phyloP scores from a whole-genome alignment of 169 alveolate species.

The Plasmodium chabaudi region DNA sequence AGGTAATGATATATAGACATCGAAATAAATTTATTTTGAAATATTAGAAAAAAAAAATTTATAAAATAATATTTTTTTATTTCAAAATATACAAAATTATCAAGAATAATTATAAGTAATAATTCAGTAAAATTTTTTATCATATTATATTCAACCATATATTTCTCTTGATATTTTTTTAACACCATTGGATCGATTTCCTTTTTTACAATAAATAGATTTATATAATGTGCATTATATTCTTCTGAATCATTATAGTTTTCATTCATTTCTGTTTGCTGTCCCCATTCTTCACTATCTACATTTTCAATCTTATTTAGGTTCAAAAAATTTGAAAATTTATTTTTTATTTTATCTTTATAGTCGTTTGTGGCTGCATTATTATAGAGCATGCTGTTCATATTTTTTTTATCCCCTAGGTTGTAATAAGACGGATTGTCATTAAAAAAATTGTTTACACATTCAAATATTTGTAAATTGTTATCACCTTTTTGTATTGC shows the following conservation, averaged over 20 bases:
- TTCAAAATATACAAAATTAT: slow-evolving; percentile 45
- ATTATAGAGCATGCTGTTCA: too few relatives aligned
- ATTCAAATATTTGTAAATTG: slow-evolving; percentile 21
- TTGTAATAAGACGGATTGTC: slow-evolving; percentile 8
- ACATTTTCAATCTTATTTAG: neutral
- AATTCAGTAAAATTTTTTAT: slow-evolving; percentile 20
- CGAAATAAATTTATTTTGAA: slow-evolving; percentile 27
- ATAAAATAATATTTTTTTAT: slow-evolving; percentile 45
- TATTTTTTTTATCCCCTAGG: neutral
- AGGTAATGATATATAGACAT: slow-evolving; percentile 52
- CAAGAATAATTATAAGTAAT: slow-evolving; percentile 37
- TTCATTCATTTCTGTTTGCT: neutral
- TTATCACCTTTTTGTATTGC: slow-evolving; percentile 7
- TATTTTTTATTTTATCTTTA: neutral
- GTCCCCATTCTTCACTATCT: neutral
- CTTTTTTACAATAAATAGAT: neutral
- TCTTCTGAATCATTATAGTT: too few relatives aligned
- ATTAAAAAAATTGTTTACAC: slow-evolving; percentile 43
- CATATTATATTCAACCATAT: slow-evolving; percentile 13
- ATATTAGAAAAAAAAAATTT: slow-evolving; percentile 26
- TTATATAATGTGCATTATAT: too few relatives aligned
- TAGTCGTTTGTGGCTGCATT: neutral
- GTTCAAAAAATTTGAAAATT: neutral
- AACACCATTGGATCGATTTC: neutral
- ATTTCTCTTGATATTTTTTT: slow-evolving; percentile 1